These are phyloP conservation scores for Salmacisia buchloeana DNA, from an alignment of 1,284 basidiomycete species.

Conservation along the genomic window DNA sequence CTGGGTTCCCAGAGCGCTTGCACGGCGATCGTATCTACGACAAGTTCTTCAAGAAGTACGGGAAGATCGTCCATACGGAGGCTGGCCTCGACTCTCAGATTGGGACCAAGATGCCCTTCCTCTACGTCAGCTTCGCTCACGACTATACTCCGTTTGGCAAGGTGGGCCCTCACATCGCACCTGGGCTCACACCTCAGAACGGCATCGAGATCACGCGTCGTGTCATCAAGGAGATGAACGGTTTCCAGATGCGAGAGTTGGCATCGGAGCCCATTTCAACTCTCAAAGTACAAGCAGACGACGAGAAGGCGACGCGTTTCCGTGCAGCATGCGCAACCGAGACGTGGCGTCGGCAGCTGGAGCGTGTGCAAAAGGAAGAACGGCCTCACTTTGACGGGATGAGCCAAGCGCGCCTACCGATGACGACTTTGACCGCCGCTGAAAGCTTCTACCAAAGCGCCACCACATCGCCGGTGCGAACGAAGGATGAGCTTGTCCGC, in stretches of 20 bases:
- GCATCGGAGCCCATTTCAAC: not conserved
- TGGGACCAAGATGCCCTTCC: constrained; percentile 76
- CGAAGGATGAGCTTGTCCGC: too few species aligned
- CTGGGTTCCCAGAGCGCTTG: constrained; percentile 64
- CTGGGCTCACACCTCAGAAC: constrained; percentile 18
- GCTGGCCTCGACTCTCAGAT: constrained; percentile 73
- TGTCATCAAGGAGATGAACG: constrained; percentile 21
- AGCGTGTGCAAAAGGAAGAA: too few species aligned
- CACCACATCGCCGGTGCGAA: too few species aligned
- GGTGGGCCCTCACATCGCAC: not conserved
- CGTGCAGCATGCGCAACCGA: too few species aligned
- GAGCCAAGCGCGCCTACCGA: too few species aligned
- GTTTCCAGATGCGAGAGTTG: constrained; percentile 11
- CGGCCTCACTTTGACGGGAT: too few species aligned
- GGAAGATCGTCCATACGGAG: constrained; percentile 66
- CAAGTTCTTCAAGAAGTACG: constrained; percentile 65
- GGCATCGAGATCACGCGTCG: constrained; percentile 24
- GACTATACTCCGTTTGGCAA: constrained; percentile 38
- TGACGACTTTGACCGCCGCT: too few species aligned
- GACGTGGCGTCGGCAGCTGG: too few species aligned
- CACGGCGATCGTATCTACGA: constrained; percentile 62
- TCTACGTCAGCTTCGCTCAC: constrained; percentile 65
- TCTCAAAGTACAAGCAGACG: too few species aligned
- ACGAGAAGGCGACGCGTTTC: too few species aligned
- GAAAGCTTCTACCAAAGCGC: too few species aligned